A percentile compares a stretch with the other conserved stretches of the same genome.
Evolutionary conservation across 352 stramenopile species (phyloP).

Genomic region (Pythium guiyangense): DNA sequence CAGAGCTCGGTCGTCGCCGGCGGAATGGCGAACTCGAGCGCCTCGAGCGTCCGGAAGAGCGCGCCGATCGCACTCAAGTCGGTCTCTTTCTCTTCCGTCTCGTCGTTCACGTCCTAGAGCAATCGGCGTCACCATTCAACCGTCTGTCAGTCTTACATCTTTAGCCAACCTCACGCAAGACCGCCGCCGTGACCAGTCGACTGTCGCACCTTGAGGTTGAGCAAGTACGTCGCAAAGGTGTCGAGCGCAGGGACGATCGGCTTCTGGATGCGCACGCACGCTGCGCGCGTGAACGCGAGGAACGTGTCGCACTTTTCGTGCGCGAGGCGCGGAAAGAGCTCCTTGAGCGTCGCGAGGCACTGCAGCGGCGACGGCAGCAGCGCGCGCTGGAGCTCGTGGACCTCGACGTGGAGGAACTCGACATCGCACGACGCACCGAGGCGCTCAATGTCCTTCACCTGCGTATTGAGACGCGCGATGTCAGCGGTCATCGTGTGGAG

Average conservation of each 20-base stretch:
- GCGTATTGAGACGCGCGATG: slow-evolving; percentile 25
- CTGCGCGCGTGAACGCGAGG: slow-evolving; percentile 28
- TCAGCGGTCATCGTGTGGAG: slow-evolving; percentile 37
- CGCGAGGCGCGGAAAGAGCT: slow-evolving; percentile 32
- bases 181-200: not conserved
- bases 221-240: slow-evolving; percentile 44
- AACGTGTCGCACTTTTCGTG: slow-evolving; percentile 48
- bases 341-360: slow-evolving; percentile 33
- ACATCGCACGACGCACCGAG: slow-evolving; percentile 20
- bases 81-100: slow-evolving; percentile 37
- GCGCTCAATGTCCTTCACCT: slow-evolving; percentile 31
- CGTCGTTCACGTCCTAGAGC: slow-evolving; percentile 41
- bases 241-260: slow-evolving; percentile 25
- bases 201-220: slow-evolving; percentile 39
- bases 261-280: slow-evolving; percentile 45
- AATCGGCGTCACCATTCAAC: no score
- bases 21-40: slow-evolving; percentile 29
- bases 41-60: slow-evolving; percentile 29
- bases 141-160: no score
- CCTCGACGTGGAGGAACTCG: slow-evolving; percentile 43
- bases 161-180: no score
- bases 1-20: slow-evolving; percentile 21
- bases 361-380: slow-evolving; percentile 35
- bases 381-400: slow-evolving; percentile 28
- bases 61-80: slow-evolving; percentile 44